phyloP scores from a whole-genome alignment of 768 basidiomycete species.

The Amanita brunnescens region DNA sequence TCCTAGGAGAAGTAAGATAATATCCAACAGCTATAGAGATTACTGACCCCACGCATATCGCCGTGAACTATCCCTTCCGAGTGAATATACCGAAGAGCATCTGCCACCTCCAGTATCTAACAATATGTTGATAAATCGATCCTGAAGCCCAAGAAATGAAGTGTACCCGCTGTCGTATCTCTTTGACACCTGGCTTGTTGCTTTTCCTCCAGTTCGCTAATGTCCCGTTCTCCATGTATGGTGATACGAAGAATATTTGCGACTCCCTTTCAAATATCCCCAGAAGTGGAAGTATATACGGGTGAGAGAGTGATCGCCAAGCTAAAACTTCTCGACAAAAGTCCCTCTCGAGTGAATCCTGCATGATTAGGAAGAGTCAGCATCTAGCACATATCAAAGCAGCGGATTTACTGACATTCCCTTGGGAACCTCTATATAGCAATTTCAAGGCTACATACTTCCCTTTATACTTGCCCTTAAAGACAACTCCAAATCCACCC shows the following conservation, averaged over 20 bases:
- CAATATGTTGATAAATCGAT: background rate
- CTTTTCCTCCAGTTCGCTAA: background rate
- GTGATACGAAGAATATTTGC: background rate
- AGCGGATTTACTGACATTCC: too few relatives aligned
- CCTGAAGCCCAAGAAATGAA: background rate
- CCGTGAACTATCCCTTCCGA: conserved; percentile 3
- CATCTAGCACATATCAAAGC: too few relatives aligned
- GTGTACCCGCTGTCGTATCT: background rate
- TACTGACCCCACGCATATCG: background rate
- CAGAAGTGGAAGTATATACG: background rate
- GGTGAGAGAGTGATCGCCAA: background rate
- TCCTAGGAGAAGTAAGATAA: background rate
- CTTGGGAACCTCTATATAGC: background rate
- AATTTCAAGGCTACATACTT: background rate
- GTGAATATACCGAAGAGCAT: conserved; percentile 1
- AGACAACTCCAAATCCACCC: background rate
- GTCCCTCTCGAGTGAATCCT: background rate
- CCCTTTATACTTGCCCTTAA: background rate
- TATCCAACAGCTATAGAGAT: too few relatives aligned
- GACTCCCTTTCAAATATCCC: background rate
- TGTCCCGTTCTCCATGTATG: conserved; percentile 3
- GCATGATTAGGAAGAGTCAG: background rate
- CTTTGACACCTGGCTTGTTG: background rate
- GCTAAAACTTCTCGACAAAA: background rate
- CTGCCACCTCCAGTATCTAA: background rate